Evolutionary conservation across 2,329 filamentous ascomycete genomes (phyloP), one percentile per base, ranked within the genome.

Genomic region (Incumbomyces delicatus): DNA sequence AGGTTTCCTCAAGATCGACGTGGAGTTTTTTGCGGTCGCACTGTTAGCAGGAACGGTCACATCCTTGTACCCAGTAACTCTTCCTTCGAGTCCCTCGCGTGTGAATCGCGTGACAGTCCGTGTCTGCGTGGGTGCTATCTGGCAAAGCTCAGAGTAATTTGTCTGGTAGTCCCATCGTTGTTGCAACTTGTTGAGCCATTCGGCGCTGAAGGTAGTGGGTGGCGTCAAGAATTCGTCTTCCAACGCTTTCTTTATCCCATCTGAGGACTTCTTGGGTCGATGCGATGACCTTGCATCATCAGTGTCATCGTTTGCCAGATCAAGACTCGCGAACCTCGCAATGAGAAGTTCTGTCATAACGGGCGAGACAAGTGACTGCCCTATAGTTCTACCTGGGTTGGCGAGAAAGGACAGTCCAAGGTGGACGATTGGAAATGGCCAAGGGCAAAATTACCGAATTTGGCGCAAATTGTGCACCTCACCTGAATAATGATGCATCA

Each of bases 21-120:
- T 96, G 2, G 88, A 95, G 61, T 94, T 95, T 68, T 95, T 98
- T 40, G 88, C 90, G 13, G 86, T 95, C 13, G 85, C 87, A 58
- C 85, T 94, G 58, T 81, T 85, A 30, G 87, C 87, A 4, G 90
- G 87, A 7, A 96, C 81, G 1, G 92, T 95, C 42, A 96, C 86
- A 63, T 95, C 92, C 61, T 83, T 85, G 66, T 98, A 96, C 42
- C 89, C 89, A 7, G 87, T 94, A 18, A 98, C 90, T 44, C 84
- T 78, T 17, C 92, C 92, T 66, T 96, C 88, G 12, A 96, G 75
- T 5, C 92, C 92, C 66, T 95, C 87, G 46, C 92, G 78, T 37
- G 81, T 84, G 64, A 98, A 98, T 27, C 92, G 81, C 22, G 87
- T 95, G 56, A 95, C 83, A n/a, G 89, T 96, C 48, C 92, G 80